Evolutionary conservation across 495 filamentous ascomycete species (phyloP).

Genomic region (Penicillium argentinense): DNA sequence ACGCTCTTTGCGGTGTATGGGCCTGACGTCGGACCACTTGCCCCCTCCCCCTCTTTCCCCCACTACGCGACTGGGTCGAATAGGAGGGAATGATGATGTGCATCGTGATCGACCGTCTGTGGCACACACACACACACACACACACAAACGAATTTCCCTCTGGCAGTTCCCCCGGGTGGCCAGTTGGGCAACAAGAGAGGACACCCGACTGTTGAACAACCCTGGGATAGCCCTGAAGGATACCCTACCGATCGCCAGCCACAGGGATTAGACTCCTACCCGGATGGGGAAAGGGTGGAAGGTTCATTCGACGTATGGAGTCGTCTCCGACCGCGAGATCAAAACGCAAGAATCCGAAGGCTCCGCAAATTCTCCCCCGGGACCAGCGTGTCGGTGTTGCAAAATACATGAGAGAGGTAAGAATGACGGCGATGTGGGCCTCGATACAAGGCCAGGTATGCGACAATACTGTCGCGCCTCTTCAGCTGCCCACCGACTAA

Average conservation of each 20-base stretch:
- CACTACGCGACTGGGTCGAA: constrained; percentile 13
- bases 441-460: constrained; percentile 12
- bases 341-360: constrained; percentile 30
- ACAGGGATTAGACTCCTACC: too few relatives aligned
- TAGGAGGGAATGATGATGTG: constrained; percentile 26
- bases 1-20: constrained; percentile 11
- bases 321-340: constrained; percentile 11
- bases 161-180: constrained; percentile 7
- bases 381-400: constrained; percentile 31
- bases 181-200: constrained; percentile 18
- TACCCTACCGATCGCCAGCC: neutral
- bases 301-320: constrained; percentile 10
- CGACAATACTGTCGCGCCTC: constrained; percentile 5
- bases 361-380: constrained; percentile 34
- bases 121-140: constrained; percentile 17
- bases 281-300: too few relatives aligned
- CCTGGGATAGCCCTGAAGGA: too few relatives aligned
- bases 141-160: neutral
- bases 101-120: constrained; percentile 28
- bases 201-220: constrained; percentile 15
- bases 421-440: constrained; percentile 22
- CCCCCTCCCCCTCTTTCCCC: neutral
- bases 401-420: constrained; percentile 16
- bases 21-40: constrained; percentile 5
- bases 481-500: too few relatives aligned